Base-by-base conservation (phyloP, 352 stramenopile species). In the Albugo candida region DNA sequence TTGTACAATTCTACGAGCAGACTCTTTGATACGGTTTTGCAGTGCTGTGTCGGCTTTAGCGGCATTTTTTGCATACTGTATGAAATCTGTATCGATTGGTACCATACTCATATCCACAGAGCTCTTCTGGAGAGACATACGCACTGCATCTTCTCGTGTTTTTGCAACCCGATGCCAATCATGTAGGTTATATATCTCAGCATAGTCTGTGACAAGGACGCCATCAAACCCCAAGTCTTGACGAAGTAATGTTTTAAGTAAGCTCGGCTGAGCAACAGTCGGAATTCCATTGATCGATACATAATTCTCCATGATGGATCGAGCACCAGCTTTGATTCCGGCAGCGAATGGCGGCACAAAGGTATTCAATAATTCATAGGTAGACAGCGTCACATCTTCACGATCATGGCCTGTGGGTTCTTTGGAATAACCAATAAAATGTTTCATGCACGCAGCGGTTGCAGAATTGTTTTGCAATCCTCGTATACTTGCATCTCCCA, bases 81-180 rank as follows among this genome's bases (percentile, higher is more conserved):
- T 70, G 45, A 79, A 75, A 5, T 58, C 46, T 0, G 60, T 60
- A 43, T 76, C 58, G 42, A 58, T 58, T 11, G 65, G 65, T 40
- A 92, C 77, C 85, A 96, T 96, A 48, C 72, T 93, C 71, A 96
- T 91, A 52, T 96, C 87, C 18, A 96, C 60, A 24, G 66, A 67
- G 0, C 81, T 82, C 42, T 91, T 66, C 21, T 56, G 56, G 18
- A 95, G 59, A 4, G 75, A 50, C 56, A 88, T 68, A 34, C 60
- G 58, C 5, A 91, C 62, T 0, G 83, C 80, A 11, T 84, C 64
- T 24, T 68, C 56, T n/a, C 67, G 24, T 1, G 52, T 65, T 36
- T 51, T 56, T 5, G 67, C 74, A 13, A 81, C 50, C 13, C 73
- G 67, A 18, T 86, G 74, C 50, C 58, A 83, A 11, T 59, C 53